Conservation (phyloP, 2,329 filamentous ascomycete species). For the Cladobotryum mycophilum region DNA sequence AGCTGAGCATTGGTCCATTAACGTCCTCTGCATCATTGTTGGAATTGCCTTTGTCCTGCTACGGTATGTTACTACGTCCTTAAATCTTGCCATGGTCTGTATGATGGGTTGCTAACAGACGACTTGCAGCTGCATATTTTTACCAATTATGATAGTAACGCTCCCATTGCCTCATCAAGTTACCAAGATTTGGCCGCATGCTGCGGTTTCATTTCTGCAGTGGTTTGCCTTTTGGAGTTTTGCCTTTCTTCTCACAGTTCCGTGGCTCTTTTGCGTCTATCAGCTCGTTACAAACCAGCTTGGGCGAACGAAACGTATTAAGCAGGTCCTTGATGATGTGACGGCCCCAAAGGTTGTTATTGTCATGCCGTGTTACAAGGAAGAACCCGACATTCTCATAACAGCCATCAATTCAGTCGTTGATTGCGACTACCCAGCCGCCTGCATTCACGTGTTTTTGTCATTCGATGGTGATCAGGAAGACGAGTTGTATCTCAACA, state of each 20-base stretch:
- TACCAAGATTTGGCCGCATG: conserved; percentile 62
- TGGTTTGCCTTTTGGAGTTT: conserved; percentile 98
- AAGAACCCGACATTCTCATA: conserved; percentile 75
- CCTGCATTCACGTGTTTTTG: conserved; percentile 89
- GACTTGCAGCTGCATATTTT: conserved; percentile 63
- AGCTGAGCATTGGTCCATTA: conserved; percentile 80
- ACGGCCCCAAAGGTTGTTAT: conserved; percentile 92
- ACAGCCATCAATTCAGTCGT: conserved; percentile 87
- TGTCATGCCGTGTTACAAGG: conserved; percentile 95
- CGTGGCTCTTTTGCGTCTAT: conserved; percentile 91
- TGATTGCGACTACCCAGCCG: conserved; percentile 85
- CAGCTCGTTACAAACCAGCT: conserved; percentile 83
- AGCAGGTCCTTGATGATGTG: conserved; percentile 74
- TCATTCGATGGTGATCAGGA: conserved; percentile 90
- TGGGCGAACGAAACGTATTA: conserved; percentile 74
- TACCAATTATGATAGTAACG: conserved; percentile 92
- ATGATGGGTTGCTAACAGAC: neutral
- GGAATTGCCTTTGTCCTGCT: conserved; percentile 67
- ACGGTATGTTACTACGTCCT: conserved; percentile 48
- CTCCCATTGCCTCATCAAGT: conserved; percentile 72
- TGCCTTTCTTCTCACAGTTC: conserved; percentile 73
- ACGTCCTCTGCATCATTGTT: conserved; percentile 69
- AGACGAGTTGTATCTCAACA: conserved; percentile 82
- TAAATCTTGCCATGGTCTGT: neutral
- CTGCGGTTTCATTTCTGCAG: conserved; percentile 68